Evolutionary conservation across 257 asterid species (phyloP).

Genomic region (Cinchona pubescens): DNA sequence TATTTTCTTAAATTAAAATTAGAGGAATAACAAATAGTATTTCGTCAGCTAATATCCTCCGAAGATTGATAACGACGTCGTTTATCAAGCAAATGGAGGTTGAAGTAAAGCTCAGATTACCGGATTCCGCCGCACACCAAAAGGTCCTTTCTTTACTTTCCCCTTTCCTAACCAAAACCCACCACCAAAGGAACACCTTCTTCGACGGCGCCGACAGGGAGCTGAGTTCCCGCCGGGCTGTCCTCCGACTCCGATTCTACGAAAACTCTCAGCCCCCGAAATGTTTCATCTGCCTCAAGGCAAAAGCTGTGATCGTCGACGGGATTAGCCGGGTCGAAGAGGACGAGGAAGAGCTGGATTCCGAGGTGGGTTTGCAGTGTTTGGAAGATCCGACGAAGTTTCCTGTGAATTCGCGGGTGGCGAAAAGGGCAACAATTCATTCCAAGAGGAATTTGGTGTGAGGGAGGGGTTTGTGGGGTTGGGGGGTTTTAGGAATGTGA

Average conservation of each 20-base stretch:
- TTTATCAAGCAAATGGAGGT: conserved; percentile 46
- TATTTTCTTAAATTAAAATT: neutral
- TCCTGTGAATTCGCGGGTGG: conserved; percentile 56
- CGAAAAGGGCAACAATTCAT: conserved; percentile 68
- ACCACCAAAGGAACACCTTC: conserved; percentile 81
- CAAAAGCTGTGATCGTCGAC: conserved; percentile 62
- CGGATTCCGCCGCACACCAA: conserved; percentile 50
- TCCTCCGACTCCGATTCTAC: conserved; percentile 85
- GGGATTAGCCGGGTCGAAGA: conserved; percentile 93
- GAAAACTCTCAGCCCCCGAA: conserved; percentile 50
- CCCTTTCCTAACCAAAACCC: conserved; percentile 52
- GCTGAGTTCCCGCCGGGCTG: conserved; percentile 59
- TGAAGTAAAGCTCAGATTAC: conserved; percentile 83
- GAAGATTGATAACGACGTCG: neutral
- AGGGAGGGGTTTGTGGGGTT: conserved; percentile 54
- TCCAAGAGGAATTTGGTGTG: conserved; percentile 70
- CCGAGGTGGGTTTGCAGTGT: conserved; percentile 51
- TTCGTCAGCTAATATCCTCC: neutral
- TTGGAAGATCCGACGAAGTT: conserved; percentile 49
- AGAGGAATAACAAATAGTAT: neutral
- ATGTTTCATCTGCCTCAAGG: conserved; percentile 72
- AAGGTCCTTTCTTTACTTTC: conserved; percentile 57
- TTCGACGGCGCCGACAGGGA: conserved; percentile 67
- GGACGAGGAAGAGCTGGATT: conserved; percentile 83
- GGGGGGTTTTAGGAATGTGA: conserved; percentile 77